Base-by-base conservation (phyloP, 495 filamentous ascomycete species). In the Penicillium salamii region DNA sequence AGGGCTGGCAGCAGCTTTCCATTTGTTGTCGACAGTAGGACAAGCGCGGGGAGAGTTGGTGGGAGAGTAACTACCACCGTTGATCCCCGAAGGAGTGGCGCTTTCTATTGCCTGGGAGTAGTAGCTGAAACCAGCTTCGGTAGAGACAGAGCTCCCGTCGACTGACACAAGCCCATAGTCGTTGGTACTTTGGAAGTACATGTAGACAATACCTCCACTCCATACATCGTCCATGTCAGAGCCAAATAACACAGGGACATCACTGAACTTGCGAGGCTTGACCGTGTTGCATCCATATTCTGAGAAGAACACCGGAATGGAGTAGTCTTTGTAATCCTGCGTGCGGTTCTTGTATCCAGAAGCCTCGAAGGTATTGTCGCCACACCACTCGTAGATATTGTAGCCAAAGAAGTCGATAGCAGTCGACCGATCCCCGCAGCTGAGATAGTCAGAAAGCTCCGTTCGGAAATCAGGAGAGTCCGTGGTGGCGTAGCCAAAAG, bases 341-440 rank as follows among this genome's bases (percentile, higher is more conserved):
- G 88, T 89, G 54, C 89, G 83, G 21, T 78, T 77, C 46, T 86
- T 74, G 66, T 87, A 97, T 5, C 88, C 87, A 0, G 92, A 96
- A 32, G 72, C 57, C 49, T 75, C 62, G 58, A 84, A 90, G 35
- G 42, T 61, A 57, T 84, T 91, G 47, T 90, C 68, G 45, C 92
- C 92, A 65, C 92, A 97, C 91, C 91, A 97, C 23, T 87, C 90
- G 75, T 97, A 97, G 72, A 96, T 90, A 68, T 97, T 97, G 80
- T 96, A 96, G 45, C 92, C 92, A 86, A 89, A 96, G 76, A 89
- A 97, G 66, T 97, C 92, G 54, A 96, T 91, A 33, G 84, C 75
- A 9, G 79, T 76, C 1, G 69, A 67, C 42, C 72, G 44, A 32
- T 82, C 66, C 41, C 85, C 88, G 63, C 92, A 97, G 78, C 93